A percentile compares a stretch with the other conserved stretches of the same genome.
These are phyloP conservation scores for Litsea cubeba DNA, from an alignment of 164 flowering plant species.

Conservation along the genomic window DNA sequence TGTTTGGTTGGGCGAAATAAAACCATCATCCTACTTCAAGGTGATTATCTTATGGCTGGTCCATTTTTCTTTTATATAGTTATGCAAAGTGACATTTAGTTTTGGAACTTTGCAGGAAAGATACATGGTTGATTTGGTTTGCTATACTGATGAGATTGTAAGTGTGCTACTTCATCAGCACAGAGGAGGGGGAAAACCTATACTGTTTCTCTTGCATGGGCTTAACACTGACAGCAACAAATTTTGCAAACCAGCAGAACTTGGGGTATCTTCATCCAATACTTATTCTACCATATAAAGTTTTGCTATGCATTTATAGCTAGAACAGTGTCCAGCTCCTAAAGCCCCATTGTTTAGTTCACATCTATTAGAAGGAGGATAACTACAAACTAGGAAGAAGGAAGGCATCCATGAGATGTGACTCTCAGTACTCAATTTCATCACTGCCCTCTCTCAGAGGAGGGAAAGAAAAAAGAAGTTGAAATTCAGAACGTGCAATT, in stretches of 20 bases:
- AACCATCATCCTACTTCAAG: constrained; percentile 68
- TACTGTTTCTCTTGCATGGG: constrained; percentile 78
- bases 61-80: not conserved
- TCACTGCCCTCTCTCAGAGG: not conserved
- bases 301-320: not conserved
- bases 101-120: constrained; percentile 48
- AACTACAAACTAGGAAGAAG: not conserved
- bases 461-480: not conserved
- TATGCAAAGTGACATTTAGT: not conserved
- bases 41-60: constrained; percentile 24
- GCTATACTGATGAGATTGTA: constrained; percentile 64
- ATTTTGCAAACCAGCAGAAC: constrained; percentile 74
- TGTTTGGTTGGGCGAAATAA: constrained; percentile 89
- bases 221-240: constrained; percentile 84
- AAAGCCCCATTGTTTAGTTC: not conserved
- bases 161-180: constrained; percentile 41
- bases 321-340: not conserved
- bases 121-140: constrained; percentile 57
- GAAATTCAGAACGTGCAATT: not conserved
- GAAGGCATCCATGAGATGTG: not conserved
- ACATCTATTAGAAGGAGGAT: not conserved
- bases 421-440: not conserved
- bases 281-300: not conserved
- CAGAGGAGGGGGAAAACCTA: constrained; percentile 48
- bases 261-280: constrained; percentile 44